Base-by-base conservation (phyloP, 1,139 yeast genomes). In the Hansenula lynferdii region DNA sequence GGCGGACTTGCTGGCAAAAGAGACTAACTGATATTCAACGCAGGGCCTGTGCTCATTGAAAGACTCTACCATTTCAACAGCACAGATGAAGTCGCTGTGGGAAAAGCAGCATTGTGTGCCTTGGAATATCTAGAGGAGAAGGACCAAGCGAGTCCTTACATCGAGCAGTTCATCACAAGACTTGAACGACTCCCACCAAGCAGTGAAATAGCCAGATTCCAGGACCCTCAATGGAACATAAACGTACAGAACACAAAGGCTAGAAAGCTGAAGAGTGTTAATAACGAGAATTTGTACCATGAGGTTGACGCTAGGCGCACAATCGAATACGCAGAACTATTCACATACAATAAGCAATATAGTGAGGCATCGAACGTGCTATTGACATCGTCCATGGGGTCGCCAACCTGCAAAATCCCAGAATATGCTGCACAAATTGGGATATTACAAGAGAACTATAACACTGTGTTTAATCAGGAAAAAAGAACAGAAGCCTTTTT, bases 401-500 rank as follows among this genome's bases (percentile, higher is more conserved):
- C 48, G 1, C 36, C 41, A 7, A 42, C 51, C 6, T 52, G 55
- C 23, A 42, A 40, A 9, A 19, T 51, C 16, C 43, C 50, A 7
- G 53, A 51, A 24, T 23, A 36, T 11, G 30, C 48, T 4, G 48
- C 51, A 1, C 51, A 51, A 26, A 34, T 45, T 17, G 51, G 53
- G 0, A 24, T 53, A 1, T 22, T 52, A 6, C 54, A 50, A 26
- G 49, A 44, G 1, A 45, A 46, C 30, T 34, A 43, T 24, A 15
- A 21, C 8, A 30, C 39, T 6, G 44, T 45, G 1, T 23, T 47
- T 8, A 41, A 49, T 10, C 56, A 51, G 31, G 56, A 51, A 18
- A 53, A 53, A 34, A 44, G 44, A 12, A 38, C 49, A 7, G 54
- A 51, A 8, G 40, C 46, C 3, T 51, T 50, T 31, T 20, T 53